A percentile compares a stretch with the other conserved stretches of the same genome.
Evolutionary conservation across 2,329 filamentous ascomycete species (phyloP).

Genomic region (Pestalotiopsis sp.): DNA sequence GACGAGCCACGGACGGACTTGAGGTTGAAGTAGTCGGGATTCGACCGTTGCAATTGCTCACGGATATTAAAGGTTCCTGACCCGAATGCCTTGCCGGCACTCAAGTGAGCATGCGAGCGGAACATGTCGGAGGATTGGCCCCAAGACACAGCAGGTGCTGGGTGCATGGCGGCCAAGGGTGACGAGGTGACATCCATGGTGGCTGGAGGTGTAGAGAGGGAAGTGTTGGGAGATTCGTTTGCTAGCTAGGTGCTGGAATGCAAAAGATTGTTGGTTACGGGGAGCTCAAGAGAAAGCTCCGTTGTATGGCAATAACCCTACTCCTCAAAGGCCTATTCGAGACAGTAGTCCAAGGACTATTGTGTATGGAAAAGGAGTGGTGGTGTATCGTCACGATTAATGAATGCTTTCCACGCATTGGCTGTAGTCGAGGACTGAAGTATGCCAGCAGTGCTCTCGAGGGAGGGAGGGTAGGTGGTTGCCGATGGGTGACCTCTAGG

Average conservation of each 20-base stretch:
- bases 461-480: not conserved
- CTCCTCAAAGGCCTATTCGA: slow-evolving; percentile 27
- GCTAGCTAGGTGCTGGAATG: slow-evolving; percentile 5
- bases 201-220: slow-evolving; percentile 11
- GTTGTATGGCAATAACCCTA: slow-evolving; percentile 30
- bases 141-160: slow-evolving; percentile 67
- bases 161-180: slow-evolving; percentile 90
- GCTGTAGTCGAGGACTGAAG: slow-evolving; percentile 12
- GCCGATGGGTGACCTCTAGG: not conserved
- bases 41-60: slow-evolving; percentile 65
- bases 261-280: slow-evolving; percentile 4
- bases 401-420: slow-evolving; percentile 23
- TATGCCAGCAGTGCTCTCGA: slow-evolving; percentile 2
- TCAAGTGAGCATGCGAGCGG: slow-evolving; percentile 48
- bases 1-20: slow-evolving; percentile 83
- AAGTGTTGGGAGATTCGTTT: not conserved
- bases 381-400: slow-evolving; percentile 26
- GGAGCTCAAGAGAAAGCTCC: slow-evolving; percentile 12
- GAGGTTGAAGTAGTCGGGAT: slow-evolving; percentile 78
- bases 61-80: slow-evolving; percentile 75
- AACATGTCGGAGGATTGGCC: slow-evolving; percentile 54
- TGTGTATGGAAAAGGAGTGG: slow-evolving; percentile 21
- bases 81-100: slow-evolving; percentile 54
- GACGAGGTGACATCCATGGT: slow-evolving; percentile 85
- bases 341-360: slow-evolving; percentile 22